Evolutionary conservation across 805 yeast species (phyloP).

Genomic region (Pichia cabralensis): DNA sequence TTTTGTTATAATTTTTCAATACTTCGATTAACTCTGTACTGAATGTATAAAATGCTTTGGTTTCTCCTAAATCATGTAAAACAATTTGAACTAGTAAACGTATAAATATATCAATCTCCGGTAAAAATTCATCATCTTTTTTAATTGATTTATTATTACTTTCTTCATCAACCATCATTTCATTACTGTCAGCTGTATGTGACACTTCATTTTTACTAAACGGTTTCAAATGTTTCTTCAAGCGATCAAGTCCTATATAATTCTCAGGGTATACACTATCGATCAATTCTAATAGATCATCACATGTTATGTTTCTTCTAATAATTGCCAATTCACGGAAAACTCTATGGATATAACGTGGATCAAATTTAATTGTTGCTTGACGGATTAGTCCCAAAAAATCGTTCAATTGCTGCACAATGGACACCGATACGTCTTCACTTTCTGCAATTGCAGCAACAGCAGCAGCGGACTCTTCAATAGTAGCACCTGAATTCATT

Average conservation of each 20-base stretch:
- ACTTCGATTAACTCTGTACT: slow-evolving; percentile 42
- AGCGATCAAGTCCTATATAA: slow-evolving; percentile 29
- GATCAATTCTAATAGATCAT: slow-evolving; percentile 46
- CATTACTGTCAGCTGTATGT: slow-evolving; percentile 23
- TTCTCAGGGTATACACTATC: slow-evolving; percentile 45
- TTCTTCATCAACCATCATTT: slow-evolving; percentile 1
- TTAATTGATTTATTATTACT: neutral
- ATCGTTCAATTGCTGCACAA: slow-evolving; percentile 2
- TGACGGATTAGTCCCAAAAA: slow-evolving; percentile 17
- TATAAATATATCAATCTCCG: slow-evolving; percentile 73
- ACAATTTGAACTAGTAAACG: slow-evolving; percentile 72
- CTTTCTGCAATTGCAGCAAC: no score
- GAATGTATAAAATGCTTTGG: slow-evolving; percentile 40
- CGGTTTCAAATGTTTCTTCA: slow-evolving; percentile 28
- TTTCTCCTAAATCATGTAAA: slow-evolving; percentile 52
- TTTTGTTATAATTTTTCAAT: slow-evolving; percentile 58
- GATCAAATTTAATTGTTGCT: slow-evolving; percentile 53
- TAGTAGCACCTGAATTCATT: no score
- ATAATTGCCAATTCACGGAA: slow-evolving; percentile 73
- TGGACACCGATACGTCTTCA: slow-evolving; percentile 3
- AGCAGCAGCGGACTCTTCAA: neutral
- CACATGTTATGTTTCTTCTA: slow-evolving; percentile 51
- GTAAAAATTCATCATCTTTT: slow-evolving; percentile 41
- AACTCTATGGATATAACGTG: slow-evolving; percentile 78
- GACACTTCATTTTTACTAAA: slow-evolving; percentile 23